A percentile compares a stretch with the other conserved stretches of the same genome.
These are phyloP conservation scores for Fusarium papillatum DNA, from an alignment of 2,329 filamentous ascomycete genomes.

Conservation along the genomic window DNA sequence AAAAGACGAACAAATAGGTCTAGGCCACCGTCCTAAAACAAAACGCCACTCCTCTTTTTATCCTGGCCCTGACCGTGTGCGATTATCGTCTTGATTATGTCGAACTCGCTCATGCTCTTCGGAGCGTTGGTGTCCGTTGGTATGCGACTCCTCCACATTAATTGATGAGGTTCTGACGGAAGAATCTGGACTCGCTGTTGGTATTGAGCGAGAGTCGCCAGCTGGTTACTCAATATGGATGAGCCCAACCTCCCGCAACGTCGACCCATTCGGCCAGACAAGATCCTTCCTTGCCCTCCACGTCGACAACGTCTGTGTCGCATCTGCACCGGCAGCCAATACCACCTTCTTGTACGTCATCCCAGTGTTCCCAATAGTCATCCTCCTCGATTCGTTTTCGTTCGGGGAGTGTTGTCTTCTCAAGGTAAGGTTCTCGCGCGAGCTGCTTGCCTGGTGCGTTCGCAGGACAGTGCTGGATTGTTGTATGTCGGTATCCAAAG, in stretches of 20 bases:
- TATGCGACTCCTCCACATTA: constrained; percentile 21
- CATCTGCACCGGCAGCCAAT: constrained; percentile 97
- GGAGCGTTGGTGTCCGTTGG: constrained; percentile 22
- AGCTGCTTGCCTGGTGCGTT: constrained; percentile 94
- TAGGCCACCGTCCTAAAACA: constrained; percentile 32
- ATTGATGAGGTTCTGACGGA: background rate
- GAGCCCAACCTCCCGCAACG: constrained; percentile 92
- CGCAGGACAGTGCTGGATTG: constrained; percentile 97
- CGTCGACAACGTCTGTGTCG: constrained; percentile 97
- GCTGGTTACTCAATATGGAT: constrained; percentile 50
- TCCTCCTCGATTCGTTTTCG: constrained; percentile 92
- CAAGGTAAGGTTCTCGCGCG: constrained; percentile 82
- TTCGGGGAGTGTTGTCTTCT: constrained; percentile 84
- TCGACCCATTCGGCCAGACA: constrained; percentile 98
- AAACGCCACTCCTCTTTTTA: constrained; percentile 44
- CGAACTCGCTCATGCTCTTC: constrained; percentile 34
- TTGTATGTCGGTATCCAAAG: constrained; percentile 98
- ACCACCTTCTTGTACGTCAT: constrained; percentile 92
- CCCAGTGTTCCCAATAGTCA: constrained; percentile 93
- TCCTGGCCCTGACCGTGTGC: constrained; percentile 28
- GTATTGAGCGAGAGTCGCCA: constrained; percentile 14
- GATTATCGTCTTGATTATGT: constrained; percentile 29
- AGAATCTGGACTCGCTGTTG: constrained; percentile 6
- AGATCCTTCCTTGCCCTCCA: constrained; percentile 97
- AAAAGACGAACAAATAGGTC: constrained; percentile 17